Percentiles rank a stretch among this genome's conserved stretches.
These are phyloP conservation scores for Cryptosporidium tyzzeri DNA, from an alignment of 169 alveolate species.

Conservation along the genomic window DNA sequence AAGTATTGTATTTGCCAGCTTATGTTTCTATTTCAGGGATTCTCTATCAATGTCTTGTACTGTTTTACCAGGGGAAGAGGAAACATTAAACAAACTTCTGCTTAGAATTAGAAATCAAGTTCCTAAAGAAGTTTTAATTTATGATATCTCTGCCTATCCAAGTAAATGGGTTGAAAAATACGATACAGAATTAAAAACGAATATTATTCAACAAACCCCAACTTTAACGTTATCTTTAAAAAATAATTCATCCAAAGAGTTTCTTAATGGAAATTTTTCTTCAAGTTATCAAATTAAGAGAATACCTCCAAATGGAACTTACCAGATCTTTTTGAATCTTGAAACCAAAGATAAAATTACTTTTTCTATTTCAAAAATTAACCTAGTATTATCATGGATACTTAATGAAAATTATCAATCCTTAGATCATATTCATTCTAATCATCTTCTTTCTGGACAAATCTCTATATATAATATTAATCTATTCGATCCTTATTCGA, in stretches of 20 bases:
- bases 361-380: conserved; percentile 20
- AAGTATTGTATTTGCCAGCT: conserved; percentile 28
- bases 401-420: background rate
- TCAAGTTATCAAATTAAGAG: background rate
- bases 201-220: background rate
- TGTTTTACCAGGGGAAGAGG: conserved; percentile 42
- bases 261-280: conserved; percentile 6
- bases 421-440: background rate
- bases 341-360: background rate
- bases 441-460: conserved; percentile 4
- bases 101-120: conserved; percentile 21
- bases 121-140: background rate
- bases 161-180: conserved; percentile 57
- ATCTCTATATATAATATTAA: conserved; percentile 12
- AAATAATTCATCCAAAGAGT: background rate
- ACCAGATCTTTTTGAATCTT: conserved; percentile 25
- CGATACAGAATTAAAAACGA: background rate
- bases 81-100: background rate
- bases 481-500: conserved; percentile 41
- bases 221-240: background rate
- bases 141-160: conserved; percentile 42
- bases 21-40: background rate
- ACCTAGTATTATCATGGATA: conserved; percentile 31
- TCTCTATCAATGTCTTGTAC: conserved; percentile 37
- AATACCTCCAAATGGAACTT: conserved; percentile 21